Conservation (phyloP, 208 protist species). For the Lotmaria passim region DNA sequence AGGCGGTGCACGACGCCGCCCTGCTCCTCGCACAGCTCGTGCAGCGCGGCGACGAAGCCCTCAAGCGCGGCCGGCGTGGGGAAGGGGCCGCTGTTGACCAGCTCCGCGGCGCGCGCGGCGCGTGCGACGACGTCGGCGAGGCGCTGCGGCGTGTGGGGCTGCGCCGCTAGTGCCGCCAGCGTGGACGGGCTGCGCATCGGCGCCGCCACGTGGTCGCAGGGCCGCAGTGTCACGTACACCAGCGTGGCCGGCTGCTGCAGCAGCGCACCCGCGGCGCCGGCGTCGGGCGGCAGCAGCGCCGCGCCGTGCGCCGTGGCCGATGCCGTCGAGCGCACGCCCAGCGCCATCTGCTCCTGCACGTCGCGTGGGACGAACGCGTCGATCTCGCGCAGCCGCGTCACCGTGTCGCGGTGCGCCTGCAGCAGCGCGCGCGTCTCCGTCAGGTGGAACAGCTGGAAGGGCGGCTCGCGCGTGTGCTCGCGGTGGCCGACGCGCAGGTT, state of each 20-base stretch:
- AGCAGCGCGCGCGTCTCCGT: no score
- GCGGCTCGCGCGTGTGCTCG: background rate
- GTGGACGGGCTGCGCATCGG: background rate
- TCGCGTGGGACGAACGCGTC: conserved; percentile 26
- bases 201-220: no score
- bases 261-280: background rate
- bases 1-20: conserved; percentile 3
- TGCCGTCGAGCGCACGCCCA: no score
- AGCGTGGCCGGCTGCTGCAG: no score
- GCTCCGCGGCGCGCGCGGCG: background rate
- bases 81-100: conserved; percentile 19
- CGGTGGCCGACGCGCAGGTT: background rate
- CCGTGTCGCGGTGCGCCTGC: conserved; percentile 1
- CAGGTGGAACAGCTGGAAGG: background rate
- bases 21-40: background rate
- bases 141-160: no score
- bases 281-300: background rate
- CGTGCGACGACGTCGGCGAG: background rate
- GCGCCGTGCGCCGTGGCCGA: no score
- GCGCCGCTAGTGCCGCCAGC: background rate
- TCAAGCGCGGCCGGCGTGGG: background rate
- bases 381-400: conserved; percentile 23
- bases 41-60: background rate
- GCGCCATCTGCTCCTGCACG: background rate
- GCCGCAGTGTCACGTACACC: no score